phyloP scores from a whole-genome alignment of 1,284 basidiomycete genomes.

The Sparassis latifolia region DNA sequence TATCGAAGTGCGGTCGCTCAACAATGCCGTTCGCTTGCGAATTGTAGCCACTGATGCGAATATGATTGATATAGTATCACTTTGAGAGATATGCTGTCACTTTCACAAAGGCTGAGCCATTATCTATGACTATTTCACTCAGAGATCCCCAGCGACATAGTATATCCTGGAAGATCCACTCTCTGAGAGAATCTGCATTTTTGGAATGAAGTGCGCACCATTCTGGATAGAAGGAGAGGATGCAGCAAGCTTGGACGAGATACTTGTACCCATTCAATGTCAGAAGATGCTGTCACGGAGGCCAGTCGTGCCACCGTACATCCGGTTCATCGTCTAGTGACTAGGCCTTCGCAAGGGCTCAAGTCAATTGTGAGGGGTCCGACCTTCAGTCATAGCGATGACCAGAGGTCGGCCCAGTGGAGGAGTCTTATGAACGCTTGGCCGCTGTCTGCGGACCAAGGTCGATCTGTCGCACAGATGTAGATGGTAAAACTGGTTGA shows the following conservation, averaged over 20 bases:
- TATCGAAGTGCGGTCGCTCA: constrained; percentile 30
- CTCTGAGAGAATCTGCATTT: constrained; percentile 7
- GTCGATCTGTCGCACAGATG: no score
- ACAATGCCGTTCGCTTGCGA: constrained; percentile 33
- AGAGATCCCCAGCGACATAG: constrained; percentile 18
- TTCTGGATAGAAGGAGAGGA: constrained; percentile 14
- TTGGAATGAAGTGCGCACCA: constrained; percentile 9
- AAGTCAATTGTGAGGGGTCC: no score
- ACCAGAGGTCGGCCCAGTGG: no score
- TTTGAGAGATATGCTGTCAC: constrained; percentile 25
- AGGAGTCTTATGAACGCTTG: no score
- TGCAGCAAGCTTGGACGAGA: constrained; percentile 11
- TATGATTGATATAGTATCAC: constrained; percentile 30
- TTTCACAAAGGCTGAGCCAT: constrained; percentile 22
- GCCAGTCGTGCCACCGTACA: no score
- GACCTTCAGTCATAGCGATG: no score
- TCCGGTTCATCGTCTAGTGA: no score
- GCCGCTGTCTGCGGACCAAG: no score
- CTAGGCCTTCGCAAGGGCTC: no score
- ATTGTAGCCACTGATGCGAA: constrained; percentile 38
- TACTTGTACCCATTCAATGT: background rate
- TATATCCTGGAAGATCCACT: constrained; percentile 22
- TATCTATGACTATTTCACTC: constrained; percentile 19
- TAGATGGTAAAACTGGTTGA: no score
- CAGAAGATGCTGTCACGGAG: no score